Base-by-base conservation (phyloP, 2,329 filamentous ascomycete species). In the Colletotrichum tabaci region DNA sequence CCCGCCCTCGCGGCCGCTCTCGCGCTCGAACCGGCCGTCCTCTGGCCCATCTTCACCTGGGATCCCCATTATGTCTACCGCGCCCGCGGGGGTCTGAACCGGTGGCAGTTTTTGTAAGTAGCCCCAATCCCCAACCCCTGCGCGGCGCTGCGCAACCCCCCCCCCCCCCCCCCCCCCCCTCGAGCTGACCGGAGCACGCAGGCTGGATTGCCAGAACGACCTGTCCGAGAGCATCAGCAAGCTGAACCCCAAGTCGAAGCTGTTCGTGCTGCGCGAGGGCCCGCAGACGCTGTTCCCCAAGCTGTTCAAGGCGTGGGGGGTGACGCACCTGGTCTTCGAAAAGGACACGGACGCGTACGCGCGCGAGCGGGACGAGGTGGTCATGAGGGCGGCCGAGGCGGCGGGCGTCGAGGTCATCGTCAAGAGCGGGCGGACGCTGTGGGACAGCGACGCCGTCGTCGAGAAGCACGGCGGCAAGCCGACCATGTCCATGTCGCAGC, bases 11-110 rank as follows among this genome's bases (percentile, higher is more conserved):
- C 91, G 78, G 92, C 92, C 2, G 93, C 93, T 0, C 81, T 95
- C 9, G 91, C 92, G 69, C 84, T 95, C 8, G 85, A 92, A 0
- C 92, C 93, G 1, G 87, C 88, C 63, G 89, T 87, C 23, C 83
- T 95, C 35, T 95, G 92, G 84, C 93, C 92, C 0, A 88, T 95
- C 56, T 95, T 93, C 86, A 94, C 91, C 1, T 95, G 92, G 92
- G 93, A 94, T 78, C 92, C 92, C 67, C 92, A 95, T 79, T 95
- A 95, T 78, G 92, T 95, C 35, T 94, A 94, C 78, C 87, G 87
- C 42, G 89, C 91, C 1, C 87, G 92, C 68, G 92, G 91, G 5
- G 92, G 92, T 0, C 83, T 89, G 10, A 95, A 95, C 76, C 85
- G 93, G 75, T 95, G 92, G 91, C 90, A 93, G 76, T 95, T 92